Base-by-base conservation (phyloP, 1,284 basidiomycete species). In the Sporisorium graminicola region DNA sequence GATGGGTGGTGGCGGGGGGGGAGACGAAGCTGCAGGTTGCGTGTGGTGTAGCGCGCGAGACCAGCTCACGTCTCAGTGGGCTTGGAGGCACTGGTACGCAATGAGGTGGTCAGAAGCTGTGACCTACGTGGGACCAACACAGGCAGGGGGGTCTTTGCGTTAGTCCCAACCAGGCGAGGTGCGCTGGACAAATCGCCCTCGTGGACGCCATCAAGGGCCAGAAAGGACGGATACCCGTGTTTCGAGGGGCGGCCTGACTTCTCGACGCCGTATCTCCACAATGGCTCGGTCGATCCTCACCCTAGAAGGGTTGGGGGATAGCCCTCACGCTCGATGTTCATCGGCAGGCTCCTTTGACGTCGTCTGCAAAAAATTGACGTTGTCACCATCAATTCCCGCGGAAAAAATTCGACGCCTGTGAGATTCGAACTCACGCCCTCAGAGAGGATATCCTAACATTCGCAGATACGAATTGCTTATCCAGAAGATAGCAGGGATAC, bases 341-440 rank as follows among this genome's bases (percentile, higher is more conserved):
- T 61, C 44, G 54, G 52, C 8, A 29, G 27, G 53, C 26, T 53
- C 50, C 53, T 46, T 54, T 61, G 51, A 53, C 50, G 50, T 60
- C 58, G 51, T 47, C 13, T 50, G 50, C 52, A 62, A 62, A 54
- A 62, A 50, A 16, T 54, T 61, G 51, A 13, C 42, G 27, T 51
- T 42, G 50, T 60, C 58, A 56, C 47, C 20, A 46, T 22, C 54
- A 46, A 46, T 60, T n/a, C n/a, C n/a, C n/a, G n/a, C n/a, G n/a
- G n/a, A 58, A 43, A 53, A 59, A 47, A 22, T 37, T 16, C 65
- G 73, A 76, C 74, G 57, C 74, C 74, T 76, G 69, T 62, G 74
- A 76, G 74, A 76, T 76, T 76, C 74, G 74, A 76, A 76, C 74
- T 76, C 74, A 62, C 69, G 74, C 74, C 74, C 74, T 76, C 74